Evolutionary conservation across 495 filamentous ascomycete species (phyloP), one percentile per base, ranked within the genome.

Genomic region (Margaritispora aquatica): DNA sequence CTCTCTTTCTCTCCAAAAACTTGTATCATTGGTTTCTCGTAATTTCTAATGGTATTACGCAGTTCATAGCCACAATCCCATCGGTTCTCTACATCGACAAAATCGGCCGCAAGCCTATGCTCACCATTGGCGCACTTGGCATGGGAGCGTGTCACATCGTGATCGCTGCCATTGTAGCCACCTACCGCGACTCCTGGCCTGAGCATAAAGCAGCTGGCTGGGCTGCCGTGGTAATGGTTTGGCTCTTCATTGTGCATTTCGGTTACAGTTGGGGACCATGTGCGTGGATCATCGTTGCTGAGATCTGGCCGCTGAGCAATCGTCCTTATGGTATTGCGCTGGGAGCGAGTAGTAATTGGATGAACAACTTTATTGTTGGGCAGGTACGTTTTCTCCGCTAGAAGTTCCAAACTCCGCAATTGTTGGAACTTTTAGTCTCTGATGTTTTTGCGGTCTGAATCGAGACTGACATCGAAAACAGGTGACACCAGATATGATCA

Each of bases 191-290:
- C 60, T 69, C 75, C 29, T 86, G 88, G 80, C 64, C 70, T 1
- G 63, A 67, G 8, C 82, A 94, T 60, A 67, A 72, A 20, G 81
- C 80, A 0, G 86, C 85, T 7, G 89, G 88, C 0, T 94, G 89
- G 88, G 88, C 77, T 2, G 88, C 86, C 7, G 85, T 90, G 19
- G 83, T 75, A 58, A 90, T 92, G 78, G 87, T 94, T 58, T 94
- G 88, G 80, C 78, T 92, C 26, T 94, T 90, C 65, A 87, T 91
- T 64, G 74, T 89, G 44, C 86, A 90, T 66, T 94, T 92, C 66
- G 88, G 87, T 26, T 91, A 88, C 70, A 84, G 78, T 29, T 89
- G 85, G 86, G 86, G 85, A 0, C 82, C 82, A 29, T 87, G 84
- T 66, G 77, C 84, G 8, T 91, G 88, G 89, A 83, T 84, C 55